Base-by-base conservation (phyloP, 139 green algal genomes). In the Picochlorum sp. region DNA sequence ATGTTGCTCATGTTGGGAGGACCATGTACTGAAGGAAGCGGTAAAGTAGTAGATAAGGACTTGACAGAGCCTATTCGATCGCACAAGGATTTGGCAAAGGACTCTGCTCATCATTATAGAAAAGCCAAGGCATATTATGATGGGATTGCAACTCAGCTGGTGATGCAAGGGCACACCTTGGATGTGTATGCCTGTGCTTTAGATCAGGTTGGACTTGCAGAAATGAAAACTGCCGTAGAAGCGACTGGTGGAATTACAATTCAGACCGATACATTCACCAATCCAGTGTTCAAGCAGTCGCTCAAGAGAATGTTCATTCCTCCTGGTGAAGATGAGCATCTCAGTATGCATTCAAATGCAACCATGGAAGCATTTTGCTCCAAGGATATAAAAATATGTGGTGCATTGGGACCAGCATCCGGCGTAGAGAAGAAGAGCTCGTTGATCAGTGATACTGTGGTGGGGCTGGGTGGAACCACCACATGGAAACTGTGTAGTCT, bases 121-220 rank as follows among this genome's bases (percentile, higher is more conserved):
- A 44, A 45, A 3, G 50, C 34, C n/a, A 82, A 79, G 62, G 95
- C 95, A 73, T 97, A 90, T 75, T 98, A 97, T 64, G 86, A 94
- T 49, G 71, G 62, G 37, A 37, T 96, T 30, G 86, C 83, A 4
- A 41, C 34, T 26, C 78, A 90, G 79, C 81, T 96, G 66, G 88
- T 96, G 65, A 54, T 69, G 23, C 80, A 95, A 65, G 82, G 85
- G 3, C 91, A 98, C 77, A 72, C 88, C 34, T 76, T 98, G 20
- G 94, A 99, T 70, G 68, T 98, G 13, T 97, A 97, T 71, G 83
- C 87, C 0, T 97, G 88, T 72, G 84, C 94, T 2, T 82, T 99
- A 28, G 94, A 99, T 70, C 90, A 97, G 82, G 88, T 92, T 21
- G 92, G 92, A n/a, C 71, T 98, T 44, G 83, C 84, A 2, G 92